Percentiles rank a stretch among this genome's conserved stretches.
Evolutionary conservation across 1,284 basidiomycete genomes (phyloP).

Genomic region (Cryptococcus sp.): DNA sequence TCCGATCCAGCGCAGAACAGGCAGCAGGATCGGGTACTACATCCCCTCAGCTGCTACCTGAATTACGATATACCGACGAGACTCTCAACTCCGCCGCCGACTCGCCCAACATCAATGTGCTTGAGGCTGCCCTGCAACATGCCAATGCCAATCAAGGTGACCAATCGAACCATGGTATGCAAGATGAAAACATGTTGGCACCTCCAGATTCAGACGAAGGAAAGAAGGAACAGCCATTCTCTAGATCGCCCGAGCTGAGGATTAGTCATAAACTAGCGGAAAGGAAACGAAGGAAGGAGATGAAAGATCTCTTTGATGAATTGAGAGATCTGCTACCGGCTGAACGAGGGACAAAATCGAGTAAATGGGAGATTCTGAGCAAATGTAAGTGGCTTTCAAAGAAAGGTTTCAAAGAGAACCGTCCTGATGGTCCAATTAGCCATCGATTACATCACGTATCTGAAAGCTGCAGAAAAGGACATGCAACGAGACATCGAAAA

Average conservation of each 20-base stretch:
- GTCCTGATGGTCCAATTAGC: slow-evolving; percentile 51
- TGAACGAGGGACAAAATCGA: slow-evolving; percentile 86
- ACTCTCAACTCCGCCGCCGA: slow-evolving; percentile 27
- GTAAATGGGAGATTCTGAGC: slow-evolving; percentile 94
- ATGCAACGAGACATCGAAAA: slow-evolving; percentile 72
- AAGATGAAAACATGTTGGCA: slow-evolving; percentile 2
- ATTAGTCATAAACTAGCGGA: slow-evolving; percentile 93
- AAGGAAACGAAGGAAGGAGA: slow-evolving; percentile 89
- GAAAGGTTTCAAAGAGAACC: slow-evolving; percentile 5
- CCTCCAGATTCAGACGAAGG: slow-evolving; percentile 11
- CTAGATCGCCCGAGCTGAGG: slow-evolving; percentile 84
- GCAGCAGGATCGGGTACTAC: slow-evolving; percentile 2
- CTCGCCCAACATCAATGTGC: slow-evolving; percentile 14
- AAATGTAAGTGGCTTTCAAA: slow-evolving; percentile 61
- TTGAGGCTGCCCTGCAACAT: slow-evolving; percentile 1
- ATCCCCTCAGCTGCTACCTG: slow-evolving; percentile 12
- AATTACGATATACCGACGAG: slow-evolving; percentile 30
- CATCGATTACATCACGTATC: slow-evolving; percentile 74
- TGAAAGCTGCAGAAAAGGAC: slow-evolving; percentile 70
- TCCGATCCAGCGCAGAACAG: slow-evolving; percentile 20
- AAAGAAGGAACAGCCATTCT: slow-evolving; percentile 69
- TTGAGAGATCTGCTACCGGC: slow-evolving; percentile 82
- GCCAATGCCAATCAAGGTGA: neutral
- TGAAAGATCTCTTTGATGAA: slow-evolving; percentile 96
- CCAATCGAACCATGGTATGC: neutral